Conservation (phyloP, 306 rosid species). For the Vigna reflexopilosa region DNA sequence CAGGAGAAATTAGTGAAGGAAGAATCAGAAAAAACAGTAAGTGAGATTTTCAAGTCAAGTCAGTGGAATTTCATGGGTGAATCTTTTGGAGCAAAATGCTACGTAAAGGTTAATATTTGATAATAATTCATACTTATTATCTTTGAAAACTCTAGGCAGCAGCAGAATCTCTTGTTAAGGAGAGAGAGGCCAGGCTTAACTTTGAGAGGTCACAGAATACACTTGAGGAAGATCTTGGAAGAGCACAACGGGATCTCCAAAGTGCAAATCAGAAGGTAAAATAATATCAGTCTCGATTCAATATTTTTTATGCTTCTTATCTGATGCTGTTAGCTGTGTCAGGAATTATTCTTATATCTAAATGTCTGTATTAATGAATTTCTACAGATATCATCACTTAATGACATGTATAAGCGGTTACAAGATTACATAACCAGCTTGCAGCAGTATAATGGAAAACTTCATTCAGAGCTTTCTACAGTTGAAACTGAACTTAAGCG, state of each 20-base stretch:
- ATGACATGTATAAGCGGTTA: conserved; percentile 92
- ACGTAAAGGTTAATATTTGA: conserved; percentile 34
- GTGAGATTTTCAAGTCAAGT: conserved; percentile 43
- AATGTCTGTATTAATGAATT: conserved; percentile 31
- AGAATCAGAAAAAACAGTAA: conserved; percentile 83
- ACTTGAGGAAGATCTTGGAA: conserved; percentile 75
- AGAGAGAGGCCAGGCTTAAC: conserved; percentile 74
- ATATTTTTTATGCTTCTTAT: background rate
- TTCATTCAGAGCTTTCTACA: conserved; percentile 90
- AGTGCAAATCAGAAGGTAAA: conserved; percentile 92
- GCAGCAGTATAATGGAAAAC: conserved; percentile 94
- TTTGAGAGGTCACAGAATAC: conserved; percentile 82
- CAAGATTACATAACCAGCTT: conserved; percentile 96
- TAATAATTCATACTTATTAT: conserved; percentile 7
- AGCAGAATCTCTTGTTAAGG: conserved; percentile 75
- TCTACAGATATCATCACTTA: conserved; percentile 84
- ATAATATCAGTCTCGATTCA: conserved; percentile 7
- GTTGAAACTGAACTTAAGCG: conserved; percentile 88
- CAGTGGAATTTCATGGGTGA: conserved; percentile 8
- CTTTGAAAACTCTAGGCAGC: conserved; percentile 63
- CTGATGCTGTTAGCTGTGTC: background rate
- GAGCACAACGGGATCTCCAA: conserved; percentile 86
- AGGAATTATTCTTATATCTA: conserved; percentile 6
- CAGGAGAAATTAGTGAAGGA: conserved; percentile 84
- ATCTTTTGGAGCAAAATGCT: conserved; percentile 19